Evolutionary conservation across 1,284 basidiomycete species (phyloP).

Genomic region (Trichosporon sp.): DNA sequence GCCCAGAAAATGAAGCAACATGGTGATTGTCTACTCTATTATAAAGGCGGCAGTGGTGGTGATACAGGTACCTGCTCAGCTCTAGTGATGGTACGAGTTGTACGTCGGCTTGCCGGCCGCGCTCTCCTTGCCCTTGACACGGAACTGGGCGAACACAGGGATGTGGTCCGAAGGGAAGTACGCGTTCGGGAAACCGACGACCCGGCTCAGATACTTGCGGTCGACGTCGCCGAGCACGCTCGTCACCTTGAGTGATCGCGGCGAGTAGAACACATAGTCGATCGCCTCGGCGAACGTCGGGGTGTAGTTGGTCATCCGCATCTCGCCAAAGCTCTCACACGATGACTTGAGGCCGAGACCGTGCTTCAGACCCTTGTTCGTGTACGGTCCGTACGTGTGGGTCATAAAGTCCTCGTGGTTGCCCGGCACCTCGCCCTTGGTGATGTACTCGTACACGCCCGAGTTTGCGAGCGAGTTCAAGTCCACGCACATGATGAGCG

Average conservation of each 20-base stretch:
- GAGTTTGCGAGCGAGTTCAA: slow-evolving; percentile 88
- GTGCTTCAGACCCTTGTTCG: slow-evolving; percentile 83
- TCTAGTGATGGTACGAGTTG: slow-evolving; percentile 30
- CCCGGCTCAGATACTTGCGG: slow-evolving; percentile 78
- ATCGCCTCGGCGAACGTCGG: slow-evolving; percentile 80
- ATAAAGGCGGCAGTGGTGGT: not conserved
- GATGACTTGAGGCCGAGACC: slow-evolving; percentile 79
- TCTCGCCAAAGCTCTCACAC: slow-evolving; percentile 70
- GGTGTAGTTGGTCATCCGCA: slow-evolving; percentile 87
- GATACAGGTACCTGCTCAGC: slow-evolving; percentile 5
- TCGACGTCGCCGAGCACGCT: slow-evolving; percentile 89
- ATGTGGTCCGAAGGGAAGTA: slow-evolving; percentile 86
- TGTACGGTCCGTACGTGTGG: slow-evolving; percentile 89
- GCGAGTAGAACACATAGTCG: slow-evolving; percentile 93
- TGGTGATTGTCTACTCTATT: slow-evolving; percentile 17
- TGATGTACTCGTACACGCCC: slow-evolving; percentile 90
- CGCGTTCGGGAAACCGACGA: slow-evolving; percentile 94
- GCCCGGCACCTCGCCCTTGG: slow-evolving; percentile 68
- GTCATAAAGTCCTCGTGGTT: slow-evolving; percentile 92
- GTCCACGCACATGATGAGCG: slow-evolving; percentile 88
- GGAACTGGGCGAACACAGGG: slow-evolving; percentile 57
- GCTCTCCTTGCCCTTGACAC: slow-evolving; percentile 48
- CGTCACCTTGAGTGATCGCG: slow-evolving; percentile 75
- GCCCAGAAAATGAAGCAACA: slow-evolving; percentile 20
- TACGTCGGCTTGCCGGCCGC: slow-evolving; percentile 57